A percentile compares a stretch with the other conserved stretches of the same genome.
Evolutionary conservation across 2,329 filamentous ascomycete species (phyloP).

Genomic region (Neoascochyta sp.): DNA sequence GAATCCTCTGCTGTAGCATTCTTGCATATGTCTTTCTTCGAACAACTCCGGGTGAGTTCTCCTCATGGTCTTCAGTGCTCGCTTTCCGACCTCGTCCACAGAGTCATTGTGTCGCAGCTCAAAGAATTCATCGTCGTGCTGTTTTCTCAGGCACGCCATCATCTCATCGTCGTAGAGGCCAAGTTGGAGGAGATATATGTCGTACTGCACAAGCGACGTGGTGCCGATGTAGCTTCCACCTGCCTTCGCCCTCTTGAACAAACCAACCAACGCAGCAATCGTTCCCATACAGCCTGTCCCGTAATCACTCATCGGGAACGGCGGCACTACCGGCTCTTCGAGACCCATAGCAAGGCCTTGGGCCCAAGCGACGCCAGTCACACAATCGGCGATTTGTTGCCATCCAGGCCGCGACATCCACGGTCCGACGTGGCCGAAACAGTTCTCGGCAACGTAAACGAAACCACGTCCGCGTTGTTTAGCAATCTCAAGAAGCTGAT

Average conservation of each 20-base stretch:
- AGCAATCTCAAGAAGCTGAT: slow-evolving; percentile 53
- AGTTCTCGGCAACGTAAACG: slow-evolving; percentile 68
- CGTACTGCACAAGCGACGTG: slow-evolving; percentile 64
- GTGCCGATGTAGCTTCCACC: slow-evolving; percentile 66
- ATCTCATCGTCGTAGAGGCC: slow-evolving; percentile 55
- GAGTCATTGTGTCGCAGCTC: slow-evolving; percentile 58
- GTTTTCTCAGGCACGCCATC: slow-evolving; percentile 50
- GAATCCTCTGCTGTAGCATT: slow-evolving; percentile 47
- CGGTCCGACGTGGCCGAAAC: slow-evolving; percentile 63
- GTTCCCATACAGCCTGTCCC: slow-evolving; percentile 70
- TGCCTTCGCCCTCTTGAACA: slow-evolving; percentile 58
- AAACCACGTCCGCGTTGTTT: slow-evolving; percentile 58
- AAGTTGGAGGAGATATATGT: slow-evolving; percentile 60
- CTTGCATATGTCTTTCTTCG: slow-evolving; percentile 45
- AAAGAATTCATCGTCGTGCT: slow-evolving; percentile 54
- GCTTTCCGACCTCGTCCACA: slow-evolving; percentile 62
- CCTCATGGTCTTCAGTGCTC: slow-evolving; percentile 55
- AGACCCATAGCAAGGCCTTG: slow-evolving; percentile 61
- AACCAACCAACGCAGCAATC: slow-evolving; percentile 61
- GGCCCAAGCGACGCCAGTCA: slow-evolving; percentile 58
- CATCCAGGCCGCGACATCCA: slow-evolving; percentile 65
- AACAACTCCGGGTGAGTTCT: slow-evolving; percentile 55
- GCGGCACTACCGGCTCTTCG: slow-evolving; percentile 62
- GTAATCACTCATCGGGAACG: slow-evolving; percentile 59
- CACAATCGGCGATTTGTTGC: slow-evolving; percentile 70